Evolutionary conservation across 305 asterid genomes (phyloP).

Genomic region (Lippia alba): DNA sequence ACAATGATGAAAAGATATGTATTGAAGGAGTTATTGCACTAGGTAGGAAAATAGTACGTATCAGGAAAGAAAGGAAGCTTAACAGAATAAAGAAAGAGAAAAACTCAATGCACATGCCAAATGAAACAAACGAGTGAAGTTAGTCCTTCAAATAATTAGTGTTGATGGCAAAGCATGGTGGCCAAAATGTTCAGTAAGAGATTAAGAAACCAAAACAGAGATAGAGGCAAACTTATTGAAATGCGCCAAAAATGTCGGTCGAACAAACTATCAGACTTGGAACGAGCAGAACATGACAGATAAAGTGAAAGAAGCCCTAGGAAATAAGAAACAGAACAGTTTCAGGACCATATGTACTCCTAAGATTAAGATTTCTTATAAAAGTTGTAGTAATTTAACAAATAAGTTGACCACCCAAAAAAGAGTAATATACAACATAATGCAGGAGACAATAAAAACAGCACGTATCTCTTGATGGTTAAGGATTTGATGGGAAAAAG

Average conservation of each 20-base stretch:
- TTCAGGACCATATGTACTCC: conserved; percentile 3
- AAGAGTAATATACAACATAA: background rate
- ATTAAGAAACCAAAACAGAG: background rate
- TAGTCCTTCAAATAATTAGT: background rate
- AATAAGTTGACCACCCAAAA: conserved; percentile 7
- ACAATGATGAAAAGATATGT: background rate
- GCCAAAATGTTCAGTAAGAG: background rate
- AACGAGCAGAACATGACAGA: background rate
- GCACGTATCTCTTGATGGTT: background rate
- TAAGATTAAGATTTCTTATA: background rate
- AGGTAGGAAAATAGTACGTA: background rate
- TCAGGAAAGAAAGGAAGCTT: background rate
- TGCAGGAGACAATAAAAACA: background rate
- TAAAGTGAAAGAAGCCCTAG: conserved; percentile 13
- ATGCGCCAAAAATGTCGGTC: conserved; percentile 2
- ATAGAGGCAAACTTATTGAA: background rate
- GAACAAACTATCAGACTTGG: conserved; percentile 9
- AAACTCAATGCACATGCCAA: background rate
- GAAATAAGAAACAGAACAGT: conserved; percentile 10
- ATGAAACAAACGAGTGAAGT: background rate
- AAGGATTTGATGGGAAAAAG: background rate
- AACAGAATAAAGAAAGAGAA: conserved; percentile 5
- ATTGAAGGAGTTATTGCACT: background rate
- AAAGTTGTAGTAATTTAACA: conserved; percentile 1
- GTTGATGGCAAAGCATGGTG: background rate